These are phyloP conservation scores for Coelastrella sp. DNA, from an alignment of 139 green algal species.

Conservation along the genomic window DNA sequence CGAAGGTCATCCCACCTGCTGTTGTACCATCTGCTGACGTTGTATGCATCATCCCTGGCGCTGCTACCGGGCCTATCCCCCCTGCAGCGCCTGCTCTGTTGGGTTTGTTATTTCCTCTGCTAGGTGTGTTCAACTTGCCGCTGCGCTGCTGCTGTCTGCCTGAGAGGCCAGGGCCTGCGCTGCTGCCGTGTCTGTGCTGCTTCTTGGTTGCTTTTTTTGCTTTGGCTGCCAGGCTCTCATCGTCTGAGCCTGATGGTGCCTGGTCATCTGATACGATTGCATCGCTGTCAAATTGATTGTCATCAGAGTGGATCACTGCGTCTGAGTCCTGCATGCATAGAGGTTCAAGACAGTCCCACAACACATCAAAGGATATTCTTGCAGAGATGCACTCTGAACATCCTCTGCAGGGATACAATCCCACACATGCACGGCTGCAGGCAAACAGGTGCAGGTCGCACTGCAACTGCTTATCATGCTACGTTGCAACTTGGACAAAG, in stretches of 20 bases:
- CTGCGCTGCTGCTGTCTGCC: neutral
- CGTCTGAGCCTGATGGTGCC: conserved; percentile 9
- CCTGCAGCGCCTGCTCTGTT: neutral
- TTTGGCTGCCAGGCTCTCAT: neutral
- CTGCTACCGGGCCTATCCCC: neutral
- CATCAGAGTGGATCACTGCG: neutral
- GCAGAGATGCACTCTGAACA: too few species aligned
- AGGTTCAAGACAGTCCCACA: too few species aligned
- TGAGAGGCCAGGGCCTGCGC: neutral
- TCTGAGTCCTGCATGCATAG: neutral
- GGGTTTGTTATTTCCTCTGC: neutral
- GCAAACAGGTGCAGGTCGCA: too few species aligned
- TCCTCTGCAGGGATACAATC: too few species aligned
- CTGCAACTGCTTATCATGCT: too few species aligned
- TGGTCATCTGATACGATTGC: conserved; percentile 38
- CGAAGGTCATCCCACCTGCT: conserved; percentile 7
- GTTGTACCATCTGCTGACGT: neutral
- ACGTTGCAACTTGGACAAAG: too few species aligned
- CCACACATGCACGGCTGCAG: too few species aligned
- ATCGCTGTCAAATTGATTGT: conserved; percentile 27
- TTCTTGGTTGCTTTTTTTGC: neutral
- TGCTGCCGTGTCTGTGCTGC: neutral
- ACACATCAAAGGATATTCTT: too few species aligned
- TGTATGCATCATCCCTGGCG: neutral
- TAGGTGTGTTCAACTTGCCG: conserved; percentile 32